Percentiles rank a stretch among this genome's conserved stretches.
Evolutionary conservation across 2,329 filamentous ascomycete species (phyloP).

Genomic region (Sporothrix brasiliensis): DNA sequence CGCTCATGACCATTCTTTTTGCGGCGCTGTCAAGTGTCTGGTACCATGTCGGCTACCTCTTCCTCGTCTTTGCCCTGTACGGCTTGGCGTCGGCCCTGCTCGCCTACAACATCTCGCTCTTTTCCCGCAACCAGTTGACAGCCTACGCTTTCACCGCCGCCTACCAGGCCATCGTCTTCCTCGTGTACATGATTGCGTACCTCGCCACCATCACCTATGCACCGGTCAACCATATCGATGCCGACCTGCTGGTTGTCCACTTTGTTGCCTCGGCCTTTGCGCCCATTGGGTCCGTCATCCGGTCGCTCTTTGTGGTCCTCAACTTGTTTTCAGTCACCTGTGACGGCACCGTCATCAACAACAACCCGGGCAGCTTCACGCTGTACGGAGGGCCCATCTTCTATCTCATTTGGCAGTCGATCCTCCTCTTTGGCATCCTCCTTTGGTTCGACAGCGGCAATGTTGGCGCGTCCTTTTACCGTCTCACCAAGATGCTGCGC

Average conservation of each 20-base stretch:
- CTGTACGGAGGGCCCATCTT: conserved; percentile 83
- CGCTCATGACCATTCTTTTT: conserved; percentile 70
- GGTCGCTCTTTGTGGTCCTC: conserved; percentile 73
- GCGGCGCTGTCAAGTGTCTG: conserved; percentile 66
- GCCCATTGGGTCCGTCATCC: conserved; percentile 74
- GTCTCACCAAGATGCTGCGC: conserved; percentile 25
- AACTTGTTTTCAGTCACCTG: conserved; percentile 86
- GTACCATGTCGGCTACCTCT: conserved; percentile 80
- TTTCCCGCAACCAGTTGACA: conserved; percentile 75
- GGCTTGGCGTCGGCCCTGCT: conserved; percentile 76
- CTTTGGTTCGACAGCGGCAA: conserved; percentile 81
- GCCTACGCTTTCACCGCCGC: conserved; percentile 83
- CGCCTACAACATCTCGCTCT: conserved; percentile 79
- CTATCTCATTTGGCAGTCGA: conserved; percentile 75
- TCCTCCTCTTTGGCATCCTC: conserved; percentile 70
- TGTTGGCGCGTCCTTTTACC: conserved; percentile 53
- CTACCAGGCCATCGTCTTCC: conserved; percentile 71
- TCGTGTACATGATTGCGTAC: conserved; percentile 72
- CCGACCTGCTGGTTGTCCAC: conserved; percentile 67
- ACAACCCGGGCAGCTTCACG: conserved; percentile 69
- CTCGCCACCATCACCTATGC: conserved; percentile 74
- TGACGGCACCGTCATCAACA: conserved; percentile 62
- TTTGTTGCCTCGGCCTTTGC: conserved; percentile 74
- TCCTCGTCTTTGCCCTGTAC: conserved; percentile 78
- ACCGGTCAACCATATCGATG: conserved; percentile 69